phyloP scores from a whole-genome alignment of 2,329 filamentous ascomycete species.

The Cadophora gregata region DNA sequence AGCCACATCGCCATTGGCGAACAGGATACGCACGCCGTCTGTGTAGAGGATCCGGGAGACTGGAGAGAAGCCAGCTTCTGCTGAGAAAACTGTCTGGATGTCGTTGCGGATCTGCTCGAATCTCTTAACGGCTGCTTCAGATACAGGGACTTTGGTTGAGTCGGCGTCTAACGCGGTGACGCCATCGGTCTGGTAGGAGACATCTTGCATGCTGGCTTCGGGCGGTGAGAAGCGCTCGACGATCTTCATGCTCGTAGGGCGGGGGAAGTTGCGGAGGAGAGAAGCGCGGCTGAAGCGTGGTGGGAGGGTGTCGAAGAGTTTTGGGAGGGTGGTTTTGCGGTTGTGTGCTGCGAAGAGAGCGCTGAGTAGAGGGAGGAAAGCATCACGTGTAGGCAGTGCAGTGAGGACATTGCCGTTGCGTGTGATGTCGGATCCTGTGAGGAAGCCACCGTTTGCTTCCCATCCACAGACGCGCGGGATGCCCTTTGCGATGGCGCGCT shows the following conservation, averaged over 20 bases:
- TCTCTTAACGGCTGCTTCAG: constrained; percentile 25
- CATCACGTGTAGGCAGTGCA: constrained; percentile 44
- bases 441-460: constrained; percentile 46
- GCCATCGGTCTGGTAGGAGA: constrained; percentile 30
- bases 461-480: constrained; percentile 43
- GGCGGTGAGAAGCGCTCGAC: constrained; percentile 42
- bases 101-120: constrained; percentile 37
- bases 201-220: constrained; percentile 34
- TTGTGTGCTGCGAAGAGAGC: constrained; percentile 42
- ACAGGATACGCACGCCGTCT: constrained; percentile 44
- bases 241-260: constrained; percentile 43
- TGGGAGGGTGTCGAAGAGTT: constrained; percentile 42
- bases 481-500: constrained; percentile 41
- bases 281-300: constrained; percentile 43
- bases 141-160: constrained; percentile 21
- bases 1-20: constrained; percentile 44
- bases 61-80: constrained; percentile 37
- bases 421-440: constrained; percentile 43
- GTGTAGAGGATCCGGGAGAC: constrained; percentile 43
- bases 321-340: constrained; percentile 38
- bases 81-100: constrained; percentile 42
- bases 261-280: constrained; percentile 45
- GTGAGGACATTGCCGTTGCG: constrained; percentile 41
- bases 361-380: constrained; percentile 43
- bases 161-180: constrained; percentile 32